A percentile compares a stretch with the other conserved stretches of the same genome.
These are phyloP conservation scores for Pelargonium nanum DNA, from an alignment of 345 rosid genomes.

Conservation along the genomic window DNA sequence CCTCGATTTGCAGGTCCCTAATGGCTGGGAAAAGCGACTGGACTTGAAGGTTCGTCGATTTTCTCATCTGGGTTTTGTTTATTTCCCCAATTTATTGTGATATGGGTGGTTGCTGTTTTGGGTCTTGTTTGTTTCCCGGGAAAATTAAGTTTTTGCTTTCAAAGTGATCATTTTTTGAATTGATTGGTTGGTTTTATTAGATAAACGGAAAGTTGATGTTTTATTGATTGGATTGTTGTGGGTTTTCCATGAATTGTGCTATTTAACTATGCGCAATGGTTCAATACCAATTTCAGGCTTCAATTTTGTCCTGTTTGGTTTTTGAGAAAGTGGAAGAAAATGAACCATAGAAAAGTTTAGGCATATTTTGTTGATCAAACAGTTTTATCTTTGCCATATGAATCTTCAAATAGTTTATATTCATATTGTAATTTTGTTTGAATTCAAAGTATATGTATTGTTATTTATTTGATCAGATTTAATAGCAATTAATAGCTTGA, in stretches of 20 bases:
- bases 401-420: background rate
- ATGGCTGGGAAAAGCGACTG: slow-evolving; percentile 83
- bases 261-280: background rate
- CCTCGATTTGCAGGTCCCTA: slow-evolving; percentile 79
- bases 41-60: slow-evolving; percentile 55
- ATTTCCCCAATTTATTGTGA: background rate
- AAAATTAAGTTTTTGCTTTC: background rate
- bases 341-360: background rate
- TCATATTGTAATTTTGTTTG: background rate
- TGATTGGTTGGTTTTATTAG: background rate
- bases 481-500: background rate
- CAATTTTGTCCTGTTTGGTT: slow-evolving; percentile 9
- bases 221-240: background rate
- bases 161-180: background rate
- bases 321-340: slow-evolving; percentile 10
- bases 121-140: slow-evolving; percentile 13
- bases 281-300: background rate
- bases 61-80: background rate
- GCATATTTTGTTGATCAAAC: background rate
- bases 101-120: background rate
- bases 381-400: background rate
- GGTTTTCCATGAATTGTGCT: background rate
- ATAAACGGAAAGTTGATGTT: background rate
- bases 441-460: no score
- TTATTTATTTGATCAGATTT: background rate